These are phyloP conservation scores for Nicotiana benthamiana DNA, from an alignment of 257 asterid genomes.

Conservation along the genomic window DNA sequence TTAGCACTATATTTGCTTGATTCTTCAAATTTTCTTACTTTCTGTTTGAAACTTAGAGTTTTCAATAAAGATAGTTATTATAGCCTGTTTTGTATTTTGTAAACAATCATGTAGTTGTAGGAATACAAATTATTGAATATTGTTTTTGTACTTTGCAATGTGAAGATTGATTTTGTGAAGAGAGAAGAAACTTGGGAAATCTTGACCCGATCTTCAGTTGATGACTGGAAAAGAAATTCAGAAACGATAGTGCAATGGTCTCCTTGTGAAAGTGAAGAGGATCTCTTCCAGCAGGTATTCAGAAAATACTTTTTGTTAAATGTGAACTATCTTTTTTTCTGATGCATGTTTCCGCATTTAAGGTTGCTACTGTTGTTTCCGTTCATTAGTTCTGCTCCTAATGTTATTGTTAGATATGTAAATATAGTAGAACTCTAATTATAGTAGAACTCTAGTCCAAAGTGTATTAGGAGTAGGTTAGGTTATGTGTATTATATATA, in stretches of 20 bases:
- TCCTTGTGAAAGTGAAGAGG: constrained; percentile 53
- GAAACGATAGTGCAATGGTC: constrained; percentile 61
- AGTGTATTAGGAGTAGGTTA: no score
- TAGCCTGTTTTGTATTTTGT: neutral
- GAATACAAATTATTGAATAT: neutral
- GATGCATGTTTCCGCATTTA: neutral
- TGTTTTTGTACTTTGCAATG: neutral
- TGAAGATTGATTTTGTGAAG: constrained; percentile 61
- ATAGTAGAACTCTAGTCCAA: no score
- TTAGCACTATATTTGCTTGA: no score
- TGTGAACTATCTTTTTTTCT: neutral
- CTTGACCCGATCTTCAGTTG: constrained; percentile 35
- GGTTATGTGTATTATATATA: no score
- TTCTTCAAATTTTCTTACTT: no score
- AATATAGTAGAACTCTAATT: no score
- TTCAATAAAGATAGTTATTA: no score
- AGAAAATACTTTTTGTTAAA: neutral
- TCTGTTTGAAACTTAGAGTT: no score
- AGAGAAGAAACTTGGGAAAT: constrained; percentile 37
- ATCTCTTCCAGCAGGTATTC: constrained; percentile 59
- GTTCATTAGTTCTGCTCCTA: neutral
- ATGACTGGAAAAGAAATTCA: constrained; percentile 49
- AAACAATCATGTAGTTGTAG: neutral
- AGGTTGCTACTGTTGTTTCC: neutral
- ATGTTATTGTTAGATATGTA: no score